Base-by-base conservation (phyloP, 208 protist species). In the Acanthamoeba divionensis region DNA sequence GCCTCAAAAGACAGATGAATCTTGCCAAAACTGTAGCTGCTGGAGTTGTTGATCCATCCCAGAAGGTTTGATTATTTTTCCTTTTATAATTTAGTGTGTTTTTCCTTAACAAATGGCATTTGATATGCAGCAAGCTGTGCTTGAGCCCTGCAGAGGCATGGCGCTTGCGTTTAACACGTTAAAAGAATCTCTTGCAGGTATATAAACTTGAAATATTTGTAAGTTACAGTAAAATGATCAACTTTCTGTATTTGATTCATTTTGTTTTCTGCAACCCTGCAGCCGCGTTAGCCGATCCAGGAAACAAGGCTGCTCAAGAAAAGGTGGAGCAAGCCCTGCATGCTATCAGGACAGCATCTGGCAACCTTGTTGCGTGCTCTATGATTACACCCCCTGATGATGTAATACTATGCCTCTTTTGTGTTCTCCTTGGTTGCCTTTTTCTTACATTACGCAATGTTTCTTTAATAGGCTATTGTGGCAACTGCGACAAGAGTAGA, bases 1-100 rank as follows among this genome's bases (percentile, higher is more conserved):
- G 52, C 2, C 45, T 85, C 50, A 85, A 85, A 31, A 85, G 50
- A 55, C 41, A 85, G 31, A 85, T 85, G 75, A 45, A 29, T 15
- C 24, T 65, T 9, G 54, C 54, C 75, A 85, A 85, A 55, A 55
- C 75, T 55, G 47, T 85, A 2, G 21, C 75, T 3, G 75, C 50
- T 38, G 50, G 29, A n/a, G 65, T 63, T 21, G 44, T 29, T 18
- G 75, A 85, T 36, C 75, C 50, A 13, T 33, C 29, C 4, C n/a
- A 36, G 7, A 85, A 85, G 73, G 73, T 83, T 18, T 5, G 18
- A 13, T 26, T 10, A 13, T 33, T 80, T 80, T 55, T 18, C 38
- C 6, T 77, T 44, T 50, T 18, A 45, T 41, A 13, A 18, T n/a
- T 47, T 8, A 13, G 7, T 13, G 6, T 45, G 21, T 77, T 47